These are phyloP conservation scores for Teratosphaeria zuluensis DNA, from an alignment of 2,329 filamentous ascomycete species.

Conservation along the genomic window DNA sequence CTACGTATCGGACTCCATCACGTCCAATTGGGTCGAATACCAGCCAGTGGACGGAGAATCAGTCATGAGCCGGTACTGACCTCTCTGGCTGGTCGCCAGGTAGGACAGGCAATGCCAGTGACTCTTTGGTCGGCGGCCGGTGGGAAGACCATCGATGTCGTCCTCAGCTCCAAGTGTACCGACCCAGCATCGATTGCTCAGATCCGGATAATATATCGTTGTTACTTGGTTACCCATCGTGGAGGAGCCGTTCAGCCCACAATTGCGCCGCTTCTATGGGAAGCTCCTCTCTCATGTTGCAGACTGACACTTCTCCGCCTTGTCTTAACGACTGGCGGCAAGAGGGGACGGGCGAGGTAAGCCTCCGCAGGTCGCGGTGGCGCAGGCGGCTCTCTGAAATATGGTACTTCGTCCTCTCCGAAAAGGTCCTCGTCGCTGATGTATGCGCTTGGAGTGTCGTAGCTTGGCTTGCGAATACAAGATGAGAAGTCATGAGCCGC, in stretches of 20 bases:
- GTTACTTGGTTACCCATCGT: too few species aligned
- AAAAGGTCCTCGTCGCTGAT: conserved; percentile 30
- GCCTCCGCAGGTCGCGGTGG: conserved; percentile 25
- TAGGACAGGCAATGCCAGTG: too few species aligned
- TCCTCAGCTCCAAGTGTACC: not conserved
- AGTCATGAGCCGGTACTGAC: not conserved
- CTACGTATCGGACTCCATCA: not conserved
- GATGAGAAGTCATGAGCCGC: conserved; percentile 2
- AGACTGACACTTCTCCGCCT: conserved; percentile 4
- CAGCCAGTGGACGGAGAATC: not conserved
- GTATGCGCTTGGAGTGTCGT: conserved; percentile 22
- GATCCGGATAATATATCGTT: too few species aligned
- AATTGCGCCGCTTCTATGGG: not conserved
- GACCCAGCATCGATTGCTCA: too few species aligned
- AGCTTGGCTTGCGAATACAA: conserved; percentile 8
- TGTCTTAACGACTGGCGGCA: conserved; percentile 17
- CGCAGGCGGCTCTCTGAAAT: conserved; percentile 23
- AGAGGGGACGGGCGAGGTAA: conserved; percentile 21
- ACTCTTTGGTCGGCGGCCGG: not conserved
- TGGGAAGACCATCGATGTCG: not conserved
- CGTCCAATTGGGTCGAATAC: not conserved
- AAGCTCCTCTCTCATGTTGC: too few species aligned
- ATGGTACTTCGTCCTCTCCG: conserved; percentile 24
- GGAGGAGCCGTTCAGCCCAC: not conserved
- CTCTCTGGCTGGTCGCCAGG: too few species aligned